Conservation (phyloP, 2,329 filamentous ascomycete species). For the Diaporthe velutina region DNA sequence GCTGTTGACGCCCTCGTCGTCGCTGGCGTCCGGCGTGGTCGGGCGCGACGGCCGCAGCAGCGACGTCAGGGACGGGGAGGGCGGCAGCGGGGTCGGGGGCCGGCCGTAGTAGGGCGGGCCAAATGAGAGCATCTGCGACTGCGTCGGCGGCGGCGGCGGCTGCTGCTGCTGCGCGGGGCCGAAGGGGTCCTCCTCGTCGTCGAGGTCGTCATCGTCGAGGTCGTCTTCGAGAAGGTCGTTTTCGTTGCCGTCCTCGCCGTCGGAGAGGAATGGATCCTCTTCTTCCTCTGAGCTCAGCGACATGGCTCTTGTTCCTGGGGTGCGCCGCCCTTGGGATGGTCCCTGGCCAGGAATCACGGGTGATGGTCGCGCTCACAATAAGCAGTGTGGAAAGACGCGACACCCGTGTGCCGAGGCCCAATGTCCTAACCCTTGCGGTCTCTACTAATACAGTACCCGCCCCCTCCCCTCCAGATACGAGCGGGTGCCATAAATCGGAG, state of each 20-base stretch:
- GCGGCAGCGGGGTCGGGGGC: conserved; percentile 93
- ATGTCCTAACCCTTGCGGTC: neutral
- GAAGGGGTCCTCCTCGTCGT: conserved; percentile 46
- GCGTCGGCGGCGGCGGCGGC: conserved; percentile 59
- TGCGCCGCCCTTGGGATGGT: neutral
- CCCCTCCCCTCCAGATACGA: too few relatives aligned
- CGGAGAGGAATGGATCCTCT: conserved; percentile 42
- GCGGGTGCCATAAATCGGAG: neutral
- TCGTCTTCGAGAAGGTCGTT: conserved; percentile 39
- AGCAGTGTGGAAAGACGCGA: neutral
- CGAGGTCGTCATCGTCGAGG: conserved; percentile 44
- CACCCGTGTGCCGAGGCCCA: neutral
- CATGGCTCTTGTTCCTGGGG: conserved; percentile 40
- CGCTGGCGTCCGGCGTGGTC: conserved; percentile 91
- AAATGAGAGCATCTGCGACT: conserved; percentile 66
- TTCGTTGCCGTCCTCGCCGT: conserved; percentile 34
- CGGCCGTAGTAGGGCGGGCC: conserved; percentile 95
- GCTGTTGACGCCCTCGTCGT: conserved; percentile 71
- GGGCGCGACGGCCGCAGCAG: conserved; percentile 91
- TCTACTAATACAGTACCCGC: neutral
- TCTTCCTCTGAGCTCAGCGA: conserved; percentile 46
- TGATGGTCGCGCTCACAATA: neutral
- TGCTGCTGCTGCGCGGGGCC: conserved; percentile 47
- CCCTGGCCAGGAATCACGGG: neutral
- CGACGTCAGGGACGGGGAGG: conserved; percentile 92